phyloP scores from a whole-genome alignment of 2,329 filamentous ascomycete genomes.

The Fusarium sp. region DNA sequence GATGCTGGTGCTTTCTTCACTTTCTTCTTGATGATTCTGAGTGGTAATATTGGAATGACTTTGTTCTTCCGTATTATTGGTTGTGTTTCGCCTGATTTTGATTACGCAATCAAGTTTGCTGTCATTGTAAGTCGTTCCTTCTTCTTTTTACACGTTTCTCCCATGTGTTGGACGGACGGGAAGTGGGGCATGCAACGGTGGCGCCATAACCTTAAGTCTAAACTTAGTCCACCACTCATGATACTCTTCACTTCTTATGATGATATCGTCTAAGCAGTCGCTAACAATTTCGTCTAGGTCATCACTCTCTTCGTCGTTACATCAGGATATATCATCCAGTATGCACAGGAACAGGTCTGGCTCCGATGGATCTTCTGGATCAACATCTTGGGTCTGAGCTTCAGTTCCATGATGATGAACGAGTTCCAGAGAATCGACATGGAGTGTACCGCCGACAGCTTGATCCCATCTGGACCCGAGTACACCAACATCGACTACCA shows the following conservation, averaged over 20 bases:
- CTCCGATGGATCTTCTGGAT: constrained; percentile 84
- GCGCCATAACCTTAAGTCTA: background rate
- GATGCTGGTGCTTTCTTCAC: constrained; percentile 82
- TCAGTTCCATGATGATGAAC: constrained; percentile 85
- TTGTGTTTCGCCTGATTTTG: constrained; percentile 81
- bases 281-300: background rate
- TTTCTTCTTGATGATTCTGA: constrained; percentile 77
- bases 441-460: constrained; percentile 72
- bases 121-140: constrained; percentile 63
- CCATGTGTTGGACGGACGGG: background rate
- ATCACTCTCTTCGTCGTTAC: constrained; percentile 87
- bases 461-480: constrained; percentile 76
- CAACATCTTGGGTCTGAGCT: constrained; percentile 79
- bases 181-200: background rate
- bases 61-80: constrained; percentile 81
- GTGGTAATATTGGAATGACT: constrained; percentile 77
- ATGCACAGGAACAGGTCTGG: constrained; percentile 78
- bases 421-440: constrained; percentile 79
- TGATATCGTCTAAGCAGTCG: background rate
- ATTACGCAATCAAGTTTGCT: constrained; percentile 86
- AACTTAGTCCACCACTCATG: background rate
- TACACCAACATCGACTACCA: constrained; percentile 80
- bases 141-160: background rate
- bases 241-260: background rate
- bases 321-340: constrained; percentile 86